These are phyloP conservation scores for Angomonas ambiguus DNA, from an alignment of 208 protist species.

Conservation along the genomic window DNA sequence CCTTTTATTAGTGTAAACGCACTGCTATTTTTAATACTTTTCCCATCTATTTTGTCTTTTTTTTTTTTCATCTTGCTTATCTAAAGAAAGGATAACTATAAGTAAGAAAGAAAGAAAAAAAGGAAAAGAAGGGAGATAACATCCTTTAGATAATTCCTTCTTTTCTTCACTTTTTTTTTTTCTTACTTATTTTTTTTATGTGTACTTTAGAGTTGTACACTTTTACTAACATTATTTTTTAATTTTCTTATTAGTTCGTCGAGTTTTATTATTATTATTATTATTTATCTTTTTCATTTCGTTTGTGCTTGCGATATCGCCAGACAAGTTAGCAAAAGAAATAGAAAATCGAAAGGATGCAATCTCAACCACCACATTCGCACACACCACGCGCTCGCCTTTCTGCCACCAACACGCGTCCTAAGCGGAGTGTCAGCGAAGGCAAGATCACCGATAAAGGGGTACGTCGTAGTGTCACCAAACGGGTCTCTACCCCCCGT, in stretches of 20 bases:
- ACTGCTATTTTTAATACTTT: no score
- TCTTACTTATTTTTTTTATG: background rate
- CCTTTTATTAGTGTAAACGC: no score
- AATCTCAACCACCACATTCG: background rate
- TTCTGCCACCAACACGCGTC: background rate
- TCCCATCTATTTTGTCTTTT: background rate
- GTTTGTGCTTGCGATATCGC: background rate
- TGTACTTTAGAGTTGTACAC: background rate
- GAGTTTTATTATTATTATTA: conserved; percentile 12
- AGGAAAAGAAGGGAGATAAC: conserved; percentile 1
- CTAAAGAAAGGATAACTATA: no score
- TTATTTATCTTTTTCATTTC: conserved; percentile 9
- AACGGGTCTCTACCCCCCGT: background rate
- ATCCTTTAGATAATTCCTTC: background rate
- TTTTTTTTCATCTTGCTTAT: background rate
- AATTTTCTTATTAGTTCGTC: no score
- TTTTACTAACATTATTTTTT: conserved; percentile 6
- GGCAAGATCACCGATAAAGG: background rate
- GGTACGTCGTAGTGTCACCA: background rate
- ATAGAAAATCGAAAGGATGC: background rate
- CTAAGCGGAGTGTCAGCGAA: background rate
- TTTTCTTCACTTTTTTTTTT: background rate
- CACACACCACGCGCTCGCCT: no score
- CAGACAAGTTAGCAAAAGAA: background rate
- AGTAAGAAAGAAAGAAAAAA: conserved; percentile 8